Percentiles rank a stretch among this genome's conserved stretches.
Evolutionary conservation across 2,329 filamentous ascomycete species (phyloP).

Genomic region (Fusarium sarcochroum): DNA sequence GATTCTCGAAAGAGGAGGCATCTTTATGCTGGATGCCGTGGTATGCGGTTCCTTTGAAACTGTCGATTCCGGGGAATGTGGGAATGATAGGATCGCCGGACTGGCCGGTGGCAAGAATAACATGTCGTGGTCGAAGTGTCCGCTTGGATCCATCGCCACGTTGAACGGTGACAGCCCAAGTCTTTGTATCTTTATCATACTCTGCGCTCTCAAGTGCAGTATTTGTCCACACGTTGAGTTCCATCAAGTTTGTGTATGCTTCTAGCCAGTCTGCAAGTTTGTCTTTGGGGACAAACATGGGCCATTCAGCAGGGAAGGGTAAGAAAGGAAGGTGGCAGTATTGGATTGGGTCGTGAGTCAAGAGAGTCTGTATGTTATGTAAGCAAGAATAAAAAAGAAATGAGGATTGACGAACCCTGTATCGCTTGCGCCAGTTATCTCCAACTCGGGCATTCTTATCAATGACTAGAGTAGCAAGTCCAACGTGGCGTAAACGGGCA

Average conservation of each 20-base stretch:
- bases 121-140: slow-evolving; percentile 7
- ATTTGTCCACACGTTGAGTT: slow-evolving; percentile 61
- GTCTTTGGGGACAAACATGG: slow-evolving; percentile 56
- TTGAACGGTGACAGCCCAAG: slow-evolving; percentile 6
- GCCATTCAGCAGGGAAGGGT: slow-evolving; percentile 45
- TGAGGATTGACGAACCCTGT: slow-evolving; percentile 46
- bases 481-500: slow-evolving; percentile 46
- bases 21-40: slow-evolving; percentile 42
- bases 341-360: slow-evolving; percentile 39
- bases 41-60: slow-evolving; percentile 44
- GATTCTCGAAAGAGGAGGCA: slow-evolving; percentile 46
- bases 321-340: slow-evolving; percentile 45
- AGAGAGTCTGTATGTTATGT: slow-evolving; percentile 34
- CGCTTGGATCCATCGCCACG: slow-evolving; percentile 2
- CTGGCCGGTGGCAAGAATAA: slow-evolving; percentile 26
- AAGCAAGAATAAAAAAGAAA: no score
- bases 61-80: background rate
- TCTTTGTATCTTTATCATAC: slow-evolving; percentile 52
- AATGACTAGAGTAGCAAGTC: slow-evolving; percentile 55
- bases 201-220: slow-evolving; percentile 56
- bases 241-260: slow-evolving; percentile 62
- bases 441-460: slow-evolving; percentile 62
- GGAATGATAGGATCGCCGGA: slow-evolving; percentile 20
- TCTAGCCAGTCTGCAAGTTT: slow-evolving; percentile 65
- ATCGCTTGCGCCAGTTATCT: slow-evolving; percentile 66